phyloP scores from a whole-genome alignment of 2,329 filamentous ascomycete genomes.

The Fusarium sp. region DNA sequence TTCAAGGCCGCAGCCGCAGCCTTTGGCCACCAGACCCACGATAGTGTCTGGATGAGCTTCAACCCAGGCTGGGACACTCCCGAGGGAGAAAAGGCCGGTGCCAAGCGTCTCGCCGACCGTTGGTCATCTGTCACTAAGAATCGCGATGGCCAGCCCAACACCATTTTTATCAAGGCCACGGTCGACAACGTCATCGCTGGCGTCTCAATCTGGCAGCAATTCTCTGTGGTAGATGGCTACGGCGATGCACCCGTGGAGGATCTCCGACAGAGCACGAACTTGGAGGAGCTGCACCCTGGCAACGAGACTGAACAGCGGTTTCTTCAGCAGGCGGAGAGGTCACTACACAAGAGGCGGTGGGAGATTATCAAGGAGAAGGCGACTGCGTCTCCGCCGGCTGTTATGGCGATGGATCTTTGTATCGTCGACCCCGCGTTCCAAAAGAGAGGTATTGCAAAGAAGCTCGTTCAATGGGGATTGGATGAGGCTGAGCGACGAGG shows the following conservation, averaged over 20 bases:
- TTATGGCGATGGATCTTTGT: conserved; percentile 66
- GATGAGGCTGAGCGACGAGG: conserved; percentile 59
- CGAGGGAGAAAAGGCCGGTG: conserved; percentile 57
- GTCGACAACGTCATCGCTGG: conserved; percentile 63
- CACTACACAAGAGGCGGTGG: conserved; percentile 61
- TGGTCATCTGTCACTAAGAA: conserved; percentile 59
- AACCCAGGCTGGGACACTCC: conserved; percentile 70
- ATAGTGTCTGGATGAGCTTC: conserved; percentile 66
- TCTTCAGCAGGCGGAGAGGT: conserved; percentile 59
- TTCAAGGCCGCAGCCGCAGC: conserved; percentile 50
- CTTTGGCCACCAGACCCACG: conserved; percentile 66
- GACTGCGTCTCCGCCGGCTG: conserved; percentile 57
- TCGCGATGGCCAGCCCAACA: conserved; percentile 62
- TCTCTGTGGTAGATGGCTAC: conserved; percentile 63
- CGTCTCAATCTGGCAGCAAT: conserved; percentile 69
- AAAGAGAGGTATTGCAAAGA: conserved; percentile 61
- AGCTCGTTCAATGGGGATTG: conserved; percentile 64
- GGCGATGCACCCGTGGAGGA: conserved; percentile 60
- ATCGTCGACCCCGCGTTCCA: conserved; percentile 69
- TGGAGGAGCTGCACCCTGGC: conserved; percentile 59
- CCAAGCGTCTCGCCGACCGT: conserved; percentile 57
- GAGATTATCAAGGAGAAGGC: conserved; percentile 60
- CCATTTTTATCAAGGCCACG: conserved; percentile 69
- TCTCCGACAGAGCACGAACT: conserved; percentile 49
- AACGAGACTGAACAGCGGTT: conserved; percentile 63